These are phyloP conservation scores for Coemansia sp. DNA, from an alignment of 192 early-diverging fungal species.

Conservation along the genomic window DNA sequence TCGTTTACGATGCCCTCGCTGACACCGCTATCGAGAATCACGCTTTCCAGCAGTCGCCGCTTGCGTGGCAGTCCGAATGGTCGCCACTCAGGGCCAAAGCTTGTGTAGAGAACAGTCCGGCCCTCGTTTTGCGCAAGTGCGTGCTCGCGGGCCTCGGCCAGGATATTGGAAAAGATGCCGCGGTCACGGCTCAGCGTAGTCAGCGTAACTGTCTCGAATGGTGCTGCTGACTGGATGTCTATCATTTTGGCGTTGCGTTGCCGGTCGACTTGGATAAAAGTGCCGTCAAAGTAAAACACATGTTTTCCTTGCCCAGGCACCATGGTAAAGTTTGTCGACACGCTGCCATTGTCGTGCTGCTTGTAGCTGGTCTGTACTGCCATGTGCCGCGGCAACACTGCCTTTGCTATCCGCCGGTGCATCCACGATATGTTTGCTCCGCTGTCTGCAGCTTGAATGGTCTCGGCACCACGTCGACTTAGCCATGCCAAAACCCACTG, in stretches of 20 bases:
- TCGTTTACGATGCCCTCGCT: constrained; percentile 68
- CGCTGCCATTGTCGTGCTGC: constrained; percentile 88
- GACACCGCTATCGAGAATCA: constrained; percentile 70
- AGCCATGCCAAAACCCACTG: constrained; percentile 96
- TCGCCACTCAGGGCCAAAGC: constrained; percentile 94
- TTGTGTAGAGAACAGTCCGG: constrained; percentile 94
- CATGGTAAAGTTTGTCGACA: constrained; percentile 77
- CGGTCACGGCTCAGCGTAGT: constrained; percentile 86
- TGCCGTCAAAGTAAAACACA: constrained; percentile 73
- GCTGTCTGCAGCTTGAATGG: constrained; percentile 23
- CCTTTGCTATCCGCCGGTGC: constrained; percentile 56
- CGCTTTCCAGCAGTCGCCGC: constrained; percentile 68
- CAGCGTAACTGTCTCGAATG: constrained; percentile 92
- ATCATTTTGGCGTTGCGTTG: constrained; percentile 86
- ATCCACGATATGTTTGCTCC: constrained; percentile 42
- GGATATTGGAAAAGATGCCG: constrained; percentile 69
- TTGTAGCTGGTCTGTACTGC: constrained; percentile 86
- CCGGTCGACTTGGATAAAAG: constrained; percentile 82
- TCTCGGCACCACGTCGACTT: constrained; percentile 44
- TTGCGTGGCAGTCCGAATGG: constrained; percentile 92
- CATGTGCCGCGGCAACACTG: constrained; percentile 65
- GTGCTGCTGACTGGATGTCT: constrained; percentile 86
- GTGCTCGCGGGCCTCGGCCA: constrained; percentile 77
- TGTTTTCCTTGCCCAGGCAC: constrained; percentile 94
- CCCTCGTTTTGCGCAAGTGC: constrained; percentile 90